Conservation (phyloP, 306 rosid genomes). For the Ammopiptanthus mongolicus region DNA sequence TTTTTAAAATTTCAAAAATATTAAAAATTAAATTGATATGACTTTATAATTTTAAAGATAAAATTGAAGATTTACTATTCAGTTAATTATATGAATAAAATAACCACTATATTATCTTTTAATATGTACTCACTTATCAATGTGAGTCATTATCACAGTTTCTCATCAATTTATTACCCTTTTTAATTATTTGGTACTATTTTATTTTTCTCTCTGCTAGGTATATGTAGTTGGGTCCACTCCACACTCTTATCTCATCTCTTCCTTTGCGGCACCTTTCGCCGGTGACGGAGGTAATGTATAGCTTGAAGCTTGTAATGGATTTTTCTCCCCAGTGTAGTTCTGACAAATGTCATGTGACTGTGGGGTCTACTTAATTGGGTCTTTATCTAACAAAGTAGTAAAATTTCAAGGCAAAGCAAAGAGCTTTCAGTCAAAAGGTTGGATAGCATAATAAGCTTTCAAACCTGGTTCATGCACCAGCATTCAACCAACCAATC, state of each 20-base stretch:
- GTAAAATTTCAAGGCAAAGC: conserved; percentile 24
- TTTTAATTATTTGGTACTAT: background rate
- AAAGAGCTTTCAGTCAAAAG: conserved; percentile 39
- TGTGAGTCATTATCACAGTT: too few relatives aligned
- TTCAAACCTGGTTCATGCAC: conserved; percentile 56
- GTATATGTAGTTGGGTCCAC: background rate
- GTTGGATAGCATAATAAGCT: conserved; percentile 9
- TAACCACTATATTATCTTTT: too few relatives aligned
- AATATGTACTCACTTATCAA: too few relatives aligned
- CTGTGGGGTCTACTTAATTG: conserved; percentile 41
- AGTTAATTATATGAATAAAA: too few relatives aligned
- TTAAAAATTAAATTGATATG: too few relatives aligned
- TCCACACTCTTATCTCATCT: conserved; percentile 18
- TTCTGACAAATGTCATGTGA: conserved; percentile 84
- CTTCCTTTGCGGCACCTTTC: conserved; percentile 16
- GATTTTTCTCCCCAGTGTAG: background rate
- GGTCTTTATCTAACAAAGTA: conserved; percentile 15
- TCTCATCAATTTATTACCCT: background rate
- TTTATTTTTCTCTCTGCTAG: background rate
- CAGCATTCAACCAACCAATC: conserved; percentile 26
- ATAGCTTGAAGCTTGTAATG: conserved; percentile 3
- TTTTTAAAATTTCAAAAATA: too few relatives aligned
- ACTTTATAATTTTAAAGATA: too few relatives aligned
- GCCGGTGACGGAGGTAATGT: conserved; percentile 30
- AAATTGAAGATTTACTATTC: too few relatives aligned